A percentile compares a stretch with the other conserved stretches of the same genome.
phyloP scores from a whole-genome alignment of 2,329 filamentous ascomycete genomes.

The Aureobasidium sp. region DNA sequence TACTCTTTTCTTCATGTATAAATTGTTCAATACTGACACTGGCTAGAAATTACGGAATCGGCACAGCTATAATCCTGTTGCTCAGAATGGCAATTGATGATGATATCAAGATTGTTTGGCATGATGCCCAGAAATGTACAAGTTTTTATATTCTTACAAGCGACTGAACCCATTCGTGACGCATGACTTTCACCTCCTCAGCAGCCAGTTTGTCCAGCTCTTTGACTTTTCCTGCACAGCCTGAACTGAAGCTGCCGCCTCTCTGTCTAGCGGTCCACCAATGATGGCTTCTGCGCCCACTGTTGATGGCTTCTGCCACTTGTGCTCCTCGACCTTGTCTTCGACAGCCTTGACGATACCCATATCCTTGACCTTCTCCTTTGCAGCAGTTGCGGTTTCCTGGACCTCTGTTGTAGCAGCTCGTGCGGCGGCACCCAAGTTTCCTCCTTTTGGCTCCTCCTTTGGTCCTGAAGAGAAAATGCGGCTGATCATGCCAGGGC shows the following conservation, averaged over 20 bases:
- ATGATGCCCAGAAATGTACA: slow-evolving; percentile 18
- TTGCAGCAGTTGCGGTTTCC: slow-evolving; percentile 17
- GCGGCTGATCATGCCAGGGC: slow-evolving; percentile 31
- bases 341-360: slow-evolving; percentile 30
- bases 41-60: slow-evolving; percentile 41
- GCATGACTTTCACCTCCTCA: slow-evolving; percentile 28
- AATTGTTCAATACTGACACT: neutral
- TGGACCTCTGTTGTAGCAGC: slow-evolving; percentile 19
- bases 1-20: slow-evolving; percentile 17
- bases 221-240: slow-evolving; percentile 33
- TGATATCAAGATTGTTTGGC: neutral
- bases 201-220: slow-evolving; percentile 42
- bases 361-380: slow-evolving; percentile 19
- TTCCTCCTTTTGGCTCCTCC: slow-evolving; percentile 34
- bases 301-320: slow-evolving; percentile 20
- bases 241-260: slow-evolving; percentile 35
- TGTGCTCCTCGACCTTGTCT: slow-evolving; percentile 21
- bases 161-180: neutral
- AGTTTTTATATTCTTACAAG: slow-evolving; percentile 18
- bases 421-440: slow-evolving; percentile 25
- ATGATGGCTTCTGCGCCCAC: slow-evolving; percentile 16
- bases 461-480: slow-evolving; percentile 30
- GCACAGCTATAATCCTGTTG: slow-evolving; percentile 46
- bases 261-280: slow-evolving; percentile 42
- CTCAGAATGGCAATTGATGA: slow-evolving; percentile 17